Evolutionary conservation across 768 basidiomycete genomes (phyloP), one percentile per base, ranked within the genome.

Genomic region (Chalciporus chontae): DNA sequence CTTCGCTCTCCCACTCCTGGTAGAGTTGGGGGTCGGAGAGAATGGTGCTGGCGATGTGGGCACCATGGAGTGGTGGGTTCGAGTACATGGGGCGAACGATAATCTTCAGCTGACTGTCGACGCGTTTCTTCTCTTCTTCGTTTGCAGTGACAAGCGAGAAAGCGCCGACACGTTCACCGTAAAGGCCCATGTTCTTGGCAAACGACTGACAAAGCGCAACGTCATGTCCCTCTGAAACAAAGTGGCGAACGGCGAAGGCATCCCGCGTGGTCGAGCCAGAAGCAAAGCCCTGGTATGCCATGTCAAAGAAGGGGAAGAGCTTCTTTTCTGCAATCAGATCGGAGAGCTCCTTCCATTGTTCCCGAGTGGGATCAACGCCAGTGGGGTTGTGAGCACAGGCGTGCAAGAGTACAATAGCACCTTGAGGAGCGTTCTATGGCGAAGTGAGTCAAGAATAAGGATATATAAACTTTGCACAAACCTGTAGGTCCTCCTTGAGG

Each of bases 311-410:
- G 45, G 95, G 90, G 84, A 97, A 95, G 60, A 95, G 80, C 56
- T 84, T 81, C 76, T 82, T 90, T 74, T 92, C 87, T 64, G 90
- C 84, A 59, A 95, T 71, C 52, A 98, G 75, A 60, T 92, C 80
- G 38, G 90, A 92, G 54, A 99, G 84, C 67, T 90, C 81, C 53
- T 77, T 79, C 96, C 96, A 99, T 73, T 99, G 94, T 43, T 83
- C 85, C 18, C 78, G 81, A 9, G 94, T 96, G 26, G 93, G 94
- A 73, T 99, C 96, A 57, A 98, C 81, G 54, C 96, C 95, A 32
- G 93, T 94, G n/a, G 95, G 95, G 73, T 99, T 99, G 78, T 98
- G 93, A 23, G 95, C 96, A 71, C 96, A 98, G 3, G 95, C 95
- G 62, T 98, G 95, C 17, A 99, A 74, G 52, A 97, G 78, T 13